Base-by-base conservation (phyloP, 1,139 yeast species). In the Diutina siamensis region DNA sequence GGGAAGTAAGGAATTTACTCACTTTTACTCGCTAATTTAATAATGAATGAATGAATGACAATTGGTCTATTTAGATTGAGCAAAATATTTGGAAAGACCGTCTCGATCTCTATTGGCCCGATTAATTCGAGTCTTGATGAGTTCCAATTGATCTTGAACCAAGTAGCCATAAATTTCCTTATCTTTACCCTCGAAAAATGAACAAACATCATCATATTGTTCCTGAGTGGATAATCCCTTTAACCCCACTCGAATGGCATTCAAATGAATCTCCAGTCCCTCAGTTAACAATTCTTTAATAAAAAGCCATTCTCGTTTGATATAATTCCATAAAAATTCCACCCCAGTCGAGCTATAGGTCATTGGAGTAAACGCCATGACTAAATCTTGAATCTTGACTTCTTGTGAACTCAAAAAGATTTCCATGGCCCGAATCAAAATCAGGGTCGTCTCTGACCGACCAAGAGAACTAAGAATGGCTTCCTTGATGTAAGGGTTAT, bases 1-100 rank as follows among this genome's bases (percentile, higher is more conserved):
- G 54, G 76, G 76, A 3, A 68, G 64, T 53, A 68, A 60, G 51
- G 74, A 70, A 51, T 64, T 69, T 49, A 63, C 59, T 49, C 56
- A 60, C 40, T 61, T 69, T 41, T 59, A 55, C 47, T 67, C 63
- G 35, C 58, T 65, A 12, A 64, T 67, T 48, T 32, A 9, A 31
- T 31, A 12, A 18, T 10, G 22, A 18, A 36, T 20, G 27, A 25
- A 25, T 25, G 28, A 31, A n/a, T 10, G 20, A 20, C 7, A 5
- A 15, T 28, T 18, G 44, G 25, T 17, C 19, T 17, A 4, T 8
- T 40, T 9, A 3, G 34, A 28, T 33, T 27, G 31, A 32, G 21
- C 9, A 19, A 35, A n/a, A 5, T 5, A n/a, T 17, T n/a, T 5
- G 17, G 5, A 33, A 33, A 13, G 13, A 5, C 5, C n/a, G 8